Percentiles rank a stretch among this genome's conserved stretches.
Evolutionary conservation across 345 rosid species (phyloP).

Genomic region (Lepidium didymum): DNA sequence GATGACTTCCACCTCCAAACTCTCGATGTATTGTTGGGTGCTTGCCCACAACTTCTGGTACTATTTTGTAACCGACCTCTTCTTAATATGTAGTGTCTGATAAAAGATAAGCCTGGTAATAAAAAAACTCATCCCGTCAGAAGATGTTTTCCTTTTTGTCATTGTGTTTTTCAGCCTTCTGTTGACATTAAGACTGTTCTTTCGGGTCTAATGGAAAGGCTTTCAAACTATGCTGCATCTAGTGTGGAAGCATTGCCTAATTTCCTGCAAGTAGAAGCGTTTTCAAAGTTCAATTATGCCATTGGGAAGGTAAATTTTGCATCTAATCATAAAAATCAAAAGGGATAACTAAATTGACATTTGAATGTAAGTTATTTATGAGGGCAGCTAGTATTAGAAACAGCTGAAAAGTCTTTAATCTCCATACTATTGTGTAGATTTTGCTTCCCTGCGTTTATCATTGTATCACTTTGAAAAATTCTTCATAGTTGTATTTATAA

Average conservation of each 20-base stretch:
- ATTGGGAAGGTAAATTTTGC: conserved; percentile 74
- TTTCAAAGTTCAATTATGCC: conserved; percentile 84
- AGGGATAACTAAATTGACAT: not conserved
- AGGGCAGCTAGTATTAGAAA: conserved; percentile 4
- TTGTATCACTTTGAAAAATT: not conserved
- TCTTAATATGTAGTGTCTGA: not conserved
- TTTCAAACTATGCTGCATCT: conserved; percentile 93
- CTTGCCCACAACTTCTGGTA: conserved; percentile 98
- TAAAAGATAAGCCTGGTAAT: not conserved
- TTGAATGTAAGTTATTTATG: not conserved
- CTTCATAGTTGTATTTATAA: not conserved
- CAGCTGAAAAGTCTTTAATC: not conserved
- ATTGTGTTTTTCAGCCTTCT: conserved; percentile 55
- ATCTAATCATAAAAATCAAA: not conserved
- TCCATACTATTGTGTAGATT: not conserved
- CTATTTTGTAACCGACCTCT: not conserved
- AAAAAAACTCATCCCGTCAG: not conserved
- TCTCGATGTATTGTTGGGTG: conserved; percentile 81
- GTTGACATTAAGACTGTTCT: conserved; percentile 94
- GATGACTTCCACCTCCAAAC: conserved; percentile 98
- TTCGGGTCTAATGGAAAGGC: conserved; percentile 96
- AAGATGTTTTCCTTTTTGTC: conserved; percentile 11
- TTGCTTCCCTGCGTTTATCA: not conserved
- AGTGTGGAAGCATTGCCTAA: conserved; percentile 86
- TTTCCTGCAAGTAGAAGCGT: conserved; percentile 97